Conservation (phyloP, 2,329 filamentous ascomycete species). For the Cladosporium phlei region DNA sequence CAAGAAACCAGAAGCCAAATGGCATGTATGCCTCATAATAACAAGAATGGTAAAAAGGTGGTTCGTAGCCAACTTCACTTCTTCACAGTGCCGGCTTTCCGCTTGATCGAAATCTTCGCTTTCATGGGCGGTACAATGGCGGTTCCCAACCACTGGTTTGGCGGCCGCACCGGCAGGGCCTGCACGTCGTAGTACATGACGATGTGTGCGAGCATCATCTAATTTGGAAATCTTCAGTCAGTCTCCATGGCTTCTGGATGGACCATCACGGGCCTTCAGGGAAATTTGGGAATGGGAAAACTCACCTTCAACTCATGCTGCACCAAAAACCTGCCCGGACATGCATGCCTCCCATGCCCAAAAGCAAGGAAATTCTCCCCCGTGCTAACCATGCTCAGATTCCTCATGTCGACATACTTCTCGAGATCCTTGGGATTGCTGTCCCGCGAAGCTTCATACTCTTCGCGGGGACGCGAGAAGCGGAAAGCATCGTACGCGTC, state of each 20-base stretch:
- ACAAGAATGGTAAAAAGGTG: too few relatives aligned
- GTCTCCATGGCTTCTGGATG: too few relatives aligned
- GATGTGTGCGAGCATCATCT: slow-evolving; percentile 35
- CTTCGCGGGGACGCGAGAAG: slow-evolving; percentile 24
- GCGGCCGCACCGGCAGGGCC: slow-evolving; percentile 24
- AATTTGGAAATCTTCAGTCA: too few relatives aligned
- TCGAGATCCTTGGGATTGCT: slow-evolving; percentile 13
- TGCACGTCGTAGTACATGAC: slow-evolving; percentile 37
- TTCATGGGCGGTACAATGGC: slow-evolving; percentile 21
- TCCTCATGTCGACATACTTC: slow-evolving; percentile 22
- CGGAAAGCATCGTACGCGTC: slow-evolving; percentile 30
- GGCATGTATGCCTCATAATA: too few relatives aligned
- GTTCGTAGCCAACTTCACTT: too few relatives aligned
- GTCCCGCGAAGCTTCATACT: slow-evolving; percentile 17
- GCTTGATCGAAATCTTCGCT: slow-evolving; percentile 8
- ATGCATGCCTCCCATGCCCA: slow-evolving; percentile 30
- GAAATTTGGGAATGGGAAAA: background rate
- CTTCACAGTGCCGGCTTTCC: too few relatives aligned
- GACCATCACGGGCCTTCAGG: too few relatives aligned
- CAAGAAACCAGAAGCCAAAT: too few relatives aligned
- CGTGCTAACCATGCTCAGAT: slow-evolving; percentile 24
- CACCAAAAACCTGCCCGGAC: slow-evolving; percentile 37
- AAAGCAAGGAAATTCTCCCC: slow-evolving; percentile 29
- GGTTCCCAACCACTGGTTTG: slow-evolving; percentile 21
- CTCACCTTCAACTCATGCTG: slow-evolving; percentile 28